Base-by-base conservation (phyloP, 139 green algal species). In the Auxenochlorella pyrenoidosa region DNA sequence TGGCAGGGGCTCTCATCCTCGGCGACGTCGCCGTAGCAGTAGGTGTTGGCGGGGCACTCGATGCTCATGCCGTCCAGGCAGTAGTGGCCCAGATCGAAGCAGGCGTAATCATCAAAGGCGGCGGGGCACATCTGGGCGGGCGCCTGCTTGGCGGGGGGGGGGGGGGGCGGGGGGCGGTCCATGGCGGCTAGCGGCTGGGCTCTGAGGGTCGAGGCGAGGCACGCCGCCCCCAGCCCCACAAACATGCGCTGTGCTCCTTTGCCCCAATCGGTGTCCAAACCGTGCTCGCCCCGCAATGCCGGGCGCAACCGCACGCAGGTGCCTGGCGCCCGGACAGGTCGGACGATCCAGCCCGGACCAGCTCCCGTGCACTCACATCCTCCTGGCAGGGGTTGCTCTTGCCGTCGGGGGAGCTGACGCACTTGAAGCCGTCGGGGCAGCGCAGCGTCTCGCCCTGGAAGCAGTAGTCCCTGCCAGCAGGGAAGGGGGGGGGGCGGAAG, bases 401-500 rank as follows among this genome's bases (percentile, higher is more conserved):
- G n/a, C 70, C 70, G 34, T 76, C 70, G 34, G 70, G 70, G 13
- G 70, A 44, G 34, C 15, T 28, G 1, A 47, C 34, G 70, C 70
- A 76, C 34, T 43, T 47, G 70, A 47, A 76, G 70, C 70, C 70
- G 34, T 76, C 70, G 70, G 70, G 70, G 70, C 70, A 76, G 70
- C 70, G 70, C 34, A 76, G 70, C 15, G 70, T 76, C 70, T 76
- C 70, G 34, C 70, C 70, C 70, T 76, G 70, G 34, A 76, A 44
- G 70, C 34, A 76, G 40, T 43, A 43, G 70, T 47, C 34, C 34
- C 70, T 47, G 70, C 34, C n/a, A 75, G 2, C 10, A 38, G 10
- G 47, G 10, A 54, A 54, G 47, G 68, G 22, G 68, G 68, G n/a
- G 2, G n/a, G 36, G n/a, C 0, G 3, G 68, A n/a, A 43, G 34